phyloP scores from a whole-genome alignment of 345 rosid species.

The Camelina hispida region DNA sequence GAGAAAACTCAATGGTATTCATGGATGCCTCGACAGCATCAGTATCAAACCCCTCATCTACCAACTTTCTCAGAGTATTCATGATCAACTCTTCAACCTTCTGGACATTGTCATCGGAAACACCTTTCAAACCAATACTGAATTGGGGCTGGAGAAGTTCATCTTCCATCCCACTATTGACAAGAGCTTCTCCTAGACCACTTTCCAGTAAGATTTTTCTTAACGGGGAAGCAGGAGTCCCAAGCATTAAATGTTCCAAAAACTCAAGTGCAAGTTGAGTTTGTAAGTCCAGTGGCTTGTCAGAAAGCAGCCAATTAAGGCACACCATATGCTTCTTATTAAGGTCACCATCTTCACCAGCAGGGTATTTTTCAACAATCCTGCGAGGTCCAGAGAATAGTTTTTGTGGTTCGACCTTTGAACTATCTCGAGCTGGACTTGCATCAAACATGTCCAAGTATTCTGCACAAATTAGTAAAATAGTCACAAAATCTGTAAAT shows the following conservation, averaged over 20 bases:
- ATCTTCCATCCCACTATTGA: conserved; percentile 89
- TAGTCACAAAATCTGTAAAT: conserved; percentile 10
- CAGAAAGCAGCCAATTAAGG: conserved; percentile 91
- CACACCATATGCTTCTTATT: conserved; percentile 90
- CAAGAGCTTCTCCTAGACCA: conserved; percentile 89
- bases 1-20: conserved; percentile 94
- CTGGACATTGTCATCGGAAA: conserved; percentile 68
- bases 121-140: conserved; percentile 90
- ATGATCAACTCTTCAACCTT: conserved; percentile 76
- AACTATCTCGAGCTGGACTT: conserved; percentile 66
- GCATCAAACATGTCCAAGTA: conserved; percentile 80
- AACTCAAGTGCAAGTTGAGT: conserved; percentile 84
- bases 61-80: conserved; percentile 68
- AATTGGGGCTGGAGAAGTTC: conserved; percentile 94
- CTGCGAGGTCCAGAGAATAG: conserved; percentile 75
- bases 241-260: conserved; percentile 91
- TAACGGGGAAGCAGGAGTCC: conserved; percentile 93
- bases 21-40: conserved; percentile 94
- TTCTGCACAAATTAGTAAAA: conserved; percentile 51
- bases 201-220: conserved; percentile 88
- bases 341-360: conserved; percentile 76
- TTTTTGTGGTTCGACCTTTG: conserved; percentile 64
- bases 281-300: conserved; percentile 81
- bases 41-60: conserved; percentile 82
- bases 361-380: conserved; percentile 78